Evolutionary conservation across 208 protist species (phyloP).

Genomic region (Trypanosoma cruzi): DNA sequence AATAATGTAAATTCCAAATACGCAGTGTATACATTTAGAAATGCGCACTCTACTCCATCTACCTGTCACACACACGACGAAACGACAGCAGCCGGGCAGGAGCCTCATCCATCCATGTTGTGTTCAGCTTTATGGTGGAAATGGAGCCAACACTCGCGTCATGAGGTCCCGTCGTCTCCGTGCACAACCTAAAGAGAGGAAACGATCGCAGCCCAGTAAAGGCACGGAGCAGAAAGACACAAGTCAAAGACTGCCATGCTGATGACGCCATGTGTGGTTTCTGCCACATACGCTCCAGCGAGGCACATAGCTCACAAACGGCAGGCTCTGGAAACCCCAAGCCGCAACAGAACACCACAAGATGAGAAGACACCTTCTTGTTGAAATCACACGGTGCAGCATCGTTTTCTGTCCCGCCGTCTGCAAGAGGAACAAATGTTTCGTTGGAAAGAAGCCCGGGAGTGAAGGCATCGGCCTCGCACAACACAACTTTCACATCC

Average conservation of each 20-base stretch:
- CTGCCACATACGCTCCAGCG: conserved; percentile 47
- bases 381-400: not conserved
- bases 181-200: conserved; percentile 58
- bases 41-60: conserved; percentile 9
- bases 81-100: conserved; percentile 66
- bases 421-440: conserved; percentile 41
- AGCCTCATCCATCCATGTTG: conserved; percentile 72
- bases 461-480: conserved; percentile 58
- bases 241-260: conserved; percentile 51
- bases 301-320: conserved; percentile 44
- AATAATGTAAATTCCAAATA: not conserved
- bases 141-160: conserved; percentile 7
- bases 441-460: conserved; percentile 55
- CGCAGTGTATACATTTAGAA: not conserved
- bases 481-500: conserved; percentile 45
- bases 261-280: not conserved
- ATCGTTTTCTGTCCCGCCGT: not conserved
- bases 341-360: conserved; percentile 62
- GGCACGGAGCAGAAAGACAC: conserved; percentile 50
- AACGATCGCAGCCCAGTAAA: conserved; percentile 36
- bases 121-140: conserved; percentile 38
- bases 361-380: not conserved
- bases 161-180: conserved; percentile 14
- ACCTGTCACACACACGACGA: conserved; percentile 10
- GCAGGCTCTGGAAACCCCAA: conserved; percentile 52